phyloP scores from a whole-genome alignment of 352 stramenopile species.

The Thraustochytrium sp. region DNA sequence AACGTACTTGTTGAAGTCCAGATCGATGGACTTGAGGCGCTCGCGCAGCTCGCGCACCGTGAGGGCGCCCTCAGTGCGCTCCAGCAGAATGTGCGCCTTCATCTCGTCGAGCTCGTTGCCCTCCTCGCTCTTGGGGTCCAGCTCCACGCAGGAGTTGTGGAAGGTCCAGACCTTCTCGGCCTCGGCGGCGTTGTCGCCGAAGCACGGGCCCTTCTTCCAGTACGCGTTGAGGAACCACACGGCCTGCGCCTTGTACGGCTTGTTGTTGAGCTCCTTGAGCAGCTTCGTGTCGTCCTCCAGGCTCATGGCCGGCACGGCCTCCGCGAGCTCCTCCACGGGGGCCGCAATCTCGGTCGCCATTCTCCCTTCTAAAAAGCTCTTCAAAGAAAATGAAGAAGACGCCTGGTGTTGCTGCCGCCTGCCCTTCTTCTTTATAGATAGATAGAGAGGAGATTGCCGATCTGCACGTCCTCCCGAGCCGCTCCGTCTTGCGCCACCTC shows the following conservation, averaged over 20 bases:
- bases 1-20: conserved; percentile 53
- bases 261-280: conserved; percentile 34
- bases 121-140: conserved; percentile 28
- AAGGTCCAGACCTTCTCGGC: conserved; percentile 46
- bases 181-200: conserved; percentile 35
- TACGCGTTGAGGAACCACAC: conserved; percentile 50
- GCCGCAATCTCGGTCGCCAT: background rate
- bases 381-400: background rate
- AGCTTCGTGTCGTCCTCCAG: background rate
- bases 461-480: too few relatives aligned
- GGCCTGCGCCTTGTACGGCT: conserved; percentile 46
- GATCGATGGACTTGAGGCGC: conserved; percentile 45
- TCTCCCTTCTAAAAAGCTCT: background rate
- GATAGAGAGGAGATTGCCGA: too few relatives aligned
- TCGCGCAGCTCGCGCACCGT: conserved; percentile 17
- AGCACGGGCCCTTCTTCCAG: conserved; percentile 39
- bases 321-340: background rate
- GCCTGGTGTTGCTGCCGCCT: background rate
- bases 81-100: conserved; percentile 35
- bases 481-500: too few relatives aligned
- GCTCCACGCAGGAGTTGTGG: conserved; percentile 36
- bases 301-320: background rate
- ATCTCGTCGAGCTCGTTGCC: conserved; percentile 46
- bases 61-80: background rate
- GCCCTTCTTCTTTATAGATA: background rate